These are phyloP conservation scores for Saprolegnia diclina DNA, from an alignment of 352 stramenopile genomes.

Conservation along the genomic window DNA sequence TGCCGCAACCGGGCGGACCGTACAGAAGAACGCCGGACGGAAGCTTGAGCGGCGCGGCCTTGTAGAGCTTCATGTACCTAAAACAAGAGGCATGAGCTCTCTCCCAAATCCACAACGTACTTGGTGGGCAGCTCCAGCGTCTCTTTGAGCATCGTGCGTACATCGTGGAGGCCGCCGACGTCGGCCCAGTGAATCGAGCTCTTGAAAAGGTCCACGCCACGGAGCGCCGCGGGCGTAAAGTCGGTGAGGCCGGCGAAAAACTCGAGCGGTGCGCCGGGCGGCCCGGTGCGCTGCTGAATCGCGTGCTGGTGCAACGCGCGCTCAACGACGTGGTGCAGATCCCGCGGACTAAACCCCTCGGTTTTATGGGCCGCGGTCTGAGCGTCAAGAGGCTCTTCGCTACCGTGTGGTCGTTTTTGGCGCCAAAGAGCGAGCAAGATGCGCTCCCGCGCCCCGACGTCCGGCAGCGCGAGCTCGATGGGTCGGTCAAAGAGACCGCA, in stretches of 20 bases:
- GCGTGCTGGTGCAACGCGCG: conserved; percentile 61
- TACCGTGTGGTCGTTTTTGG: neutral
- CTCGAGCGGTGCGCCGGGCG: conserved; percentile 33
- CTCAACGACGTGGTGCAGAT: conserved; percentile 63
- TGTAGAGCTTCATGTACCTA: conserved; percentile 69
- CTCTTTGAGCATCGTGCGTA: conserved; percentile 84
- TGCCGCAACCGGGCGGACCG: conserved; percentile 87
- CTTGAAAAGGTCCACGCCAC: conserved; percentile 79
- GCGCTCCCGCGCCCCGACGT: conserved; percentile 54
- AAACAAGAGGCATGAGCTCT: neutral
- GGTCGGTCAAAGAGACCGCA: conserved; percentile 66
- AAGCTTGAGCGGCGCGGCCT: conserved; percentile 75
- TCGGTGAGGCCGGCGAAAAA: conserved; percentile 67
- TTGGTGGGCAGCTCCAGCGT: conserved; percentile 82
- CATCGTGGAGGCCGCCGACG: conserved; percentile 70
- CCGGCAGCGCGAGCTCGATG: conserved; percentile 50
- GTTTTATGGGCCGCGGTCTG: conserved; percentile 32
- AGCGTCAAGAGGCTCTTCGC: neutral
- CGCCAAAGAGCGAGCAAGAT: conserved; percentile 50
- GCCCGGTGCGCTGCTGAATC: conserved; percentile 34
- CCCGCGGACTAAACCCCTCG: conserved; percentile 75
- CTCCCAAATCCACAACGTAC: conserved; percentile 1
- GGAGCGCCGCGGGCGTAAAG: conserved; percentile 76
- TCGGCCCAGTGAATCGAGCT: conserved; percentile 83
- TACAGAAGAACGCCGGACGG: conserved; percentile 85